Percentiles rank a stretch among this genome's conserved stretches.
phyloP scores from a whole-genome alignment of 1,284 basidiomycete species.

The Cronartium ribicola region DNA sequence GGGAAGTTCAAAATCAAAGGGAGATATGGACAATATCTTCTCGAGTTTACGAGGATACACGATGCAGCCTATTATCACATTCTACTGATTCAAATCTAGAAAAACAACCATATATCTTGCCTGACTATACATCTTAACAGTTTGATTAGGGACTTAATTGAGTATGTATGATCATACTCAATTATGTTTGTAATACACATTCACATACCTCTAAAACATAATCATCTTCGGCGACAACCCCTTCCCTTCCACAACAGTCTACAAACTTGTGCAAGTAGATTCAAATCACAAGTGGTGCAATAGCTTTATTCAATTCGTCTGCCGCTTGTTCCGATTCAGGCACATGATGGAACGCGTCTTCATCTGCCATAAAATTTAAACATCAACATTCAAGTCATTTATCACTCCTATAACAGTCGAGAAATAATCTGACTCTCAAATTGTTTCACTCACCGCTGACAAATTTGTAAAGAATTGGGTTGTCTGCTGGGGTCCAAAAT shows the following conservation, averaged over 20 bases:
- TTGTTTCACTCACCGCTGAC: constrained; percentile 31
- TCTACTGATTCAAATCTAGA: too few species aligned
- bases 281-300: constrained; percentile 22
- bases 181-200: too few species aligned
- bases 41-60: too few species aligned
- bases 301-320: constrained; percentile 40
- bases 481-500: constrained; percentile 34
- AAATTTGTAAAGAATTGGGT: constrained; percentile 35
- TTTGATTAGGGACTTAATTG: too few species aligned
- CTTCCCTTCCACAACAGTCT: neutral
- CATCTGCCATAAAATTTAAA: constrained; percentile 11
- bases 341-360: constrained; percentile 39
- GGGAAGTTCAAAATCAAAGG: too few species aligned
- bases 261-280: neutral
- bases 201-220: too few species aligned
- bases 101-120: too few species aligned
- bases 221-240: too few species aligned
- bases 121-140: too few species aligned
- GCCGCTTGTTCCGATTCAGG: constrained; percentile 39
- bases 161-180: too few species aligned
- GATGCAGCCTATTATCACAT: too few species aligned
- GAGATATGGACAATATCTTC: too few species aligned
- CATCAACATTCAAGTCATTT: neutral
- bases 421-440: neutral
- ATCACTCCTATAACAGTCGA: neutral